These are phyloP conservation scores for Dendrobium catenatum DNA, from an alignment of 106 monocot species.

Conservation along the genomic window DNA sequence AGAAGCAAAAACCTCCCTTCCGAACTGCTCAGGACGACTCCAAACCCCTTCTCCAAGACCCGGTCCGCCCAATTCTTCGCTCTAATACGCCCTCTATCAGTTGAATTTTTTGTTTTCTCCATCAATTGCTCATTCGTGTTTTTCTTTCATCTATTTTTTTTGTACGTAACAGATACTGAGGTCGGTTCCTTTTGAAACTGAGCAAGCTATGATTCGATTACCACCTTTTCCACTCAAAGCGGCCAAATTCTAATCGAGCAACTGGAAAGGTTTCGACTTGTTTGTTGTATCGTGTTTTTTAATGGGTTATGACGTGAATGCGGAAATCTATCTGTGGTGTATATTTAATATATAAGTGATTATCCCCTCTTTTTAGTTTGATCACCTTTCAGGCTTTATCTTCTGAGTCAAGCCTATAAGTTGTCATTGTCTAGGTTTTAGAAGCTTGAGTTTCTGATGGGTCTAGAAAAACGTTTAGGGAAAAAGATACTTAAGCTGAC, in stretches of 20 bases:
- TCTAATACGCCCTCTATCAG: background rate
- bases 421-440: no score
- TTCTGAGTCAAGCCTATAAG: no score
- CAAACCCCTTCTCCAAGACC: constrained; percentile 82
- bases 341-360: background rate
- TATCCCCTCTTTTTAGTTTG: no score
- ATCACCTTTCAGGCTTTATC: no score
- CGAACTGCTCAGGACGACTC: constrained; percentile 70
- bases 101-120: no score
- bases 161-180: constrained; percentile 51
- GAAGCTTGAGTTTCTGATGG: no score
- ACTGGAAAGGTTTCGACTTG: background rate
- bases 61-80: constrained; percentile 25
- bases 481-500: no score
- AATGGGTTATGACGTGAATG: background rate
- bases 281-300: background rate
- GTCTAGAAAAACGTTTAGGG: no score
- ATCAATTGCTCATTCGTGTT: background rate
- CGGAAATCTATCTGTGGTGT: background rate
- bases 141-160: background rate
- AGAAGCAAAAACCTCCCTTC: constrained; percentile 52
- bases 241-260: background rate
- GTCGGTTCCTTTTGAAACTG: constrained; percentile 75
- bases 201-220: constrained; percentile 73
- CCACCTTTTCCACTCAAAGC: constrained; percentile 39